Evolutionary conservation across 2,329 filamentous ascomycete species (phyloP).

Genomic region (Penicillium occitanis): DNA sequence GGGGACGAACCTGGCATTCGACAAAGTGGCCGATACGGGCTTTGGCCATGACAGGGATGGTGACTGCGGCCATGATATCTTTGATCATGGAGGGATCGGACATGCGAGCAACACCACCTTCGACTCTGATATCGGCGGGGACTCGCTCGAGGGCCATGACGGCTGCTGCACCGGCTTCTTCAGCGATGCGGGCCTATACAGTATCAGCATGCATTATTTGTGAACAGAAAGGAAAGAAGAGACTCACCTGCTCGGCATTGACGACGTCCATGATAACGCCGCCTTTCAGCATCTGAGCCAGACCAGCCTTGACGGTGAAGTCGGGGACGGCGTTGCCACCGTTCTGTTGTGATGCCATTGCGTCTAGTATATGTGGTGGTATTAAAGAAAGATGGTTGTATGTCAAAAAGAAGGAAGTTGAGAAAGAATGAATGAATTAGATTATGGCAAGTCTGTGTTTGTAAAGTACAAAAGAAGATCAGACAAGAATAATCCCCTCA

Average conservation of each 20-base stretch:
- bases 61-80: slow-evolving; percentile 91
- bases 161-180: slow-evolving; percentile 91
- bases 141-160: slow-evolving; percentile 99
- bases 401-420: too few relatives aligned
- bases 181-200: slow-evolving; percentile 81
- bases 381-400: not conserved
- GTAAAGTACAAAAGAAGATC: not conserved
- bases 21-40: slow-evolving; percentile 96
- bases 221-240: not conserved
- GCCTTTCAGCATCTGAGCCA: slow-evolving; percentile 98
- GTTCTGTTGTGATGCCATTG: slow-evolving; percentile 37
- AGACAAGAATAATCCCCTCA: not conserved
- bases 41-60: slow-evolving; percentile 99
- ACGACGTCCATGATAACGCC: slow-evolving; percentile 99
- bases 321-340: slow-evolving; percentile 42
- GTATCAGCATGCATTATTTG: not conserved
- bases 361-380: not conserved
- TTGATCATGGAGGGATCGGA: slow-evolving; percentile 92
- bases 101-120: slow-evolving; percentile 96
- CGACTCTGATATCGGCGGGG: slow-evolving; percentile 87
- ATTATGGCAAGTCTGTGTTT: not conserved
- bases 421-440: not conserved
- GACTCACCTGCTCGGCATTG: slow-evolving; percentile 71
- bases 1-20: slow-evolving; percentile 71
- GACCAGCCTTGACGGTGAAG: slow-evolving; percentile 89